phyloP scores from a whole-genome alignment of 169 alveolate genomes.

The Eimeria zaria region DNA sequence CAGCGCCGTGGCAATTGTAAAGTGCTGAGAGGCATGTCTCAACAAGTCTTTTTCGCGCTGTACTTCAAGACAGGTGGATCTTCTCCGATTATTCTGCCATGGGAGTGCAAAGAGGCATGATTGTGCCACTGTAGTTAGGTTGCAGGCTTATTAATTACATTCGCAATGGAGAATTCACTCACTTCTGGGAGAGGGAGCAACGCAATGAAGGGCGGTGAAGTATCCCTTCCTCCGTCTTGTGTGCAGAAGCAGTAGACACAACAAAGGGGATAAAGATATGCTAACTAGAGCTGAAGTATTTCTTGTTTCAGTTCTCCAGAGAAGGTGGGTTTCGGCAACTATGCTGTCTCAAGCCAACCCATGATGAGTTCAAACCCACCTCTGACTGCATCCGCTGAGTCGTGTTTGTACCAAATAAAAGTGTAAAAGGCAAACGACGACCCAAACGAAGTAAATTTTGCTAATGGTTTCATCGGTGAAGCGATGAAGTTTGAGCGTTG shows the following conservation, averaged over 20 bases:
- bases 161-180: background rate
- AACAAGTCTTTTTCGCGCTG: background rate
- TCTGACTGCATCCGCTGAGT: background rate
- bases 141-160: background rate
- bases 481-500: background rate
- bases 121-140: background rate
- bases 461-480: background rate
- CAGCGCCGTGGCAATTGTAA: background rate
- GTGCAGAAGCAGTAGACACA: background rate
- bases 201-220: background rate
- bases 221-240: background rate
- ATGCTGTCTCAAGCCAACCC: background rate
- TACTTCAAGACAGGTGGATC: background rate
- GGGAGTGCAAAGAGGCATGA: background rate
- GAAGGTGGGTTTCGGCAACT: background rate
- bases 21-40: background rate
- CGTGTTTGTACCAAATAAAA: slow-evolving; percentile 4
- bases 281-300: background rate
- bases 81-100: background rate
- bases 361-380: background rate
- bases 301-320: background rate
- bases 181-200: background rate
- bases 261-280: background rate
- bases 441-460: background rate
- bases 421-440: background rate